Evolutionary conservation across 108 stramenopile genomes (phyloP), one percentile per base, ranked within the genome.

Genomic region (Cyclostephanos tholiformis): DNA sequence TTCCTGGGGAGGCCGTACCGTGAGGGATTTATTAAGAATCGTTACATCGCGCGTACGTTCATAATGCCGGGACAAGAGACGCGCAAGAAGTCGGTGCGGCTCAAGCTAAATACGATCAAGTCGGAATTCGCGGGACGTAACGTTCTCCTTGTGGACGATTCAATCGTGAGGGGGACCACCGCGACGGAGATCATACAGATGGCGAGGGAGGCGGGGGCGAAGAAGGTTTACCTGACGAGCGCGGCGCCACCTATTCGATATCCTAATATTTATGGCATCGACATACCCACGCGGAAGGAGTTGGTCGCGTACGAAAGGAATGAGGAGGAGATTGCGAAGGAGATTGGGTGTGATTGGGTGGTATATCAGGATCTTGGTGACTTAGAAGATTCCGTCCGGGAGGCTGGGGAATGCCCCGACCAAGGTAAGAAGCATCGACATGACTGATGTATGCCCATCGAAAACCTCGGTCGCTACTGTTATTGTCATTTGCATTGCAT

Each of bases 11-110:
- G 88, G 29, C 97, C 97, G 7, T 99, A 95, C 83, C 91, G 98
- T 17, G 99, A 99, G 74, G 98, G 98, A 17, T 99, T 97, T 63
- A 97, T 99, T 67, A 99, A 99, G 85, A 99, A 99, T 80, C 84
- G 99, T 41, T 99, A 99, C 83, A 99, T 99, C 74, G 99, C 97
- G 27, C 75, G 99, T 38, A 99, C 99, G 2, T 99, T 99, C 81
- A 99, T 99, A 85, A 99, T 98, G 99, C 99, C 99, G 32, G 99
- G 97, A 23, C 98, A 99, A 77, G 94, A 91, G 19, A 90, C 89
- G 29, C 74, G 99, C 62, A 94, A 93, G 74, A 99, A 99, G 86
- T 92, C 88, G 32, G 97, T 99, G n/a, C 80, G 98, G 14, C 94
- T 99, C 63, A 99, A 99, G 92, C 85, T 99, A 43, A 99, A 99